Percentiles rank a stretch among this genome's conserved stretches.
Evolutionary conservation across 352 stramenopile species (phyloP).

Genomic region (Blastocystis sp.): DNA sequence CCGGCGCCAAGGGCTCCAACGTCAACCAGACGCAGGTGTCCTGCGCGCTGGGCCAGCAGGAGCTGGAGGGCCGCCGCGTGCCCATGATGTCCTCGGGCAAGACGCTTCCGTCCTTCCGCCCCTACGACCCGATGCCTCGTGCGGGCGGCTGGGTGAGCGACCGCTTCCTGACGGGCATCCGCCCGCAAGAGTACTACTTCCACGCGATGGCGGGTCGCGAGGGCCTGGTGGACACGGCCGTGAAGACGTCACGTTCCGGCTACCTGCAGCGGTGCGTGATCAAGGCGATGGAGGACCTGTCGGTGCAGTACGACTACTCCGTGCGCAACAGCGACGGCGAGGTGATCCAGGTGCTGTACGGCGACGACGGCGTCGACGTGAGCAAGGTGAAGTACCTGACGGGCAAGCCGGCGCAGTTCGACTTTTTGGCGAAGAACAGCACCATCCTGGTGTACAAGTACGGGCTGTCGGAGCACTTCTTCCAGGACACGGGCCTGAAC

Average conservation of each 20-base stretch:
- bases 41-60: slow-evolving; percentile 96
- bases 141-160: slow-evolving; percentile 98
- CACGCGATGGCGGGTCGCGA: slow-evolving; percentile 99
- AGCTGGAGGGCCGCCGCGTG: slow-evolving; percentile 95
- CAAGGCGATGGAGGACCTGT: slow-evolving; percentile 95
- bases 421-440: slow-evolving; percentile 72
- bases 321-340: slow-evolving; percentile 93
- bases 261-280: slow-evolving; percentile 99
- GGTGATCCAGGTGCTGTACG: slow-evolving; percentile 98
- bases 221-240: slow-evolving; percentile 91
- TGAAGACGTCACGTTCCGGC: slow-evolving; percentile 98
- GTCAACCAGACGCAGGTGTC: slow-evolving; percentile 99
- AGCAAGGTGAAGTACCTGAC: slow-evolving; percentile 89
- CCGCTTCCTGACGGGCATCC: slow-evolving; percentile 93
- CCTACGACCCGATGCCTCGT: slow-evolving; percentile 92
- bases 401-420: slow-evolving; percentile 79
- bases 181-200: slow-evolving; percentile 99
- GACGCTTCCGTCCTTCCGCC: slow-evolving; percentile 94
- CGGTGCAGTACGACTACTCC: slow-evolving; percentile 96
- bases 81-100: slow-evolving; percentile 93
- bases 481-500: slow-evolving; percentile 84
- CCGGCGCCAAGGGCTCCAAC: slow-evolving; percentile 97
- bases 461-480: slow-evolving; percentile 76
- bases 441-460: slow-evolving; percentile 68
- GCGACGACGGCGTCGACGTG: slow-evolving; percentile 96